Conservation (phyloP, 108 stramenopile species). For the Seminavis robusta region DNA sequence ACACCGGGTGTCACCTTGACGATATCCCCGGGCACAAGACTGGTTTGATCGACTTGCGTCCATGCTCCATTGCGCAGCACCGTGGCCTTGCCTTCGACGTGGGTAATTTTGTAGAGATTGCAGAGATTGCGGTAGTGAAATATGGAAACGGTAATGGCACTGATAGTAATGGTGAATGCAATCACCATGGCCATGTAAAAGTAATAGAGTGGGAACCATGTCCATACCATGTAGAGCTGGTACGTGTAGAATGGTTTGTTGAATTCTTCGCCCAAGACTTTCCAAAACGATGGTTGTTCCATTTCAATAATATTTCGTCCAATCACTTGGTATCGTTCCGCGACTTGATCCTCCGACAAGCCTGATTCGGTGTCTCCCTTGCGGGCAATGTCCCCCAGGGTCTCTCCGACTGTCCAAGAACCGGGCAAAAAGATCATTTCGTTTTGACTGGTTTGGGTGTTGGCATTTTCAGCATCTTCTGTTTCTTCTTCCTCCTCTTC, state of each 20-base stretch:
- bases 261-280: slow-evolving; percentile 41
- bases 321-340: slow-evolving; percentile 20
- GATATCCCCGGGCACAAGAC: slow-evolving; percentile 63
- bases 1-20: slow-evolving; percentile 37
- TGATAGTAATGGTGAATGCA: slow-evolving; percentile 24
- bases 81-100: slow-evolving; percentile 33
- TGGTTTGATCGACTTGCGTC: slow-evolving; percentile 22
- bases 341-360: slow-evolving; percentile 32
- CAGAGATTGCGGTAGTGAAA: slow-evolving; percentile 47
- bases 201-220: slow-evolving; percentile 47
- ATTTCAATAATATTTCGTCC: slow-evolving; percentile 50
- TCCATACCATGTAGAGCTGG: slow-evolving; percentile 67
- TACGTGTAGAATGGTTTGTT: slow-evolving; percentile 60
- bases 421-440: slow-evolving; percentile 32
- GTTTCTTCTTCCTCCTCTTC: too few relatives aligned
- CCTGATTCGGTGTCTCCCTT: slow-evolving; percentile 28
- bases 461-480: not conserved
- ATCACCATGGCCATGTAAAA: slow-evolving; percentile 59
- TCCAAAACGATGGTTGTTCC: slow-evolving; percentile 36
- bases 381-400: slow-evolving; percentile 28
- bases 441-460: not conserved
- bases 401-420: slow-evolving; percentile 11
- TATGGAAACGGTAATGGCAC: slow-evolving; percentile 36
- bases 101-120: slow-evolving; percentile 39
- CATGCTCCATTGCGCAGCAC: slow-evolving; percentile 47